These are phyloP conservation scores for Boletus insuetus DNA, from an alignment of 768 basidiomycete genomes.

Conservation along the genomic window DNA sequence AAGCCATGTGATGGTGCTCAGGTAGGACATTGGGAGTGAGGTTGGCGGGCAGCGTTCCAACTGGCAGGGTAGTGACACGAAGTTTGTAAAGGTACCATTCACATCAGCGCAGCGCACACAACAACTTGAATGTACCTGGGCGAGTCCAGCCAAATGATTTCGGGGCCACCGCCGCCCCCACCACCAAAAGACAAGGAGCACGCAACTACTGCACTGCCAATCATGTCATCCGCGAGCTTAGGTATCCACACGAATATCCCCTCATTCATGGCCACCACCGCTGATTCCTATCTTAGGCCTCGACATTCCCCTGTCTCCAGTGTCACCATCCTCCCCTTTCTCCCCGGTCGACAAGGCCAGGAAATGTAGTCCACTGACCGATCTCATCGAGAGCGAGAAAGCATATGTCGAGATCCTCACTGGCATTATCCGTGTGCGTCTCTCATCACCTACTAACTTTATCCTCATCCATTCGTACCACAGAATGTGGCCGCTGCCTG, in stretches of 20 bases:
- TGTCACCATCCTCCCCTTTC: conserved; percentile 19
- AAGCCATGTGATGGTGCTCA: conserved; percentile 34
- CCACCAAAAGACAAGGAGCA: conserved; percentile 21
- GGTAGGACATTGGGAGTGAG: conserved; percentile 24
- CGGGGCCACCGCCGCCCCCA: conserved; percentile 6
- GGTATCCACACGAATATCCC: conserved; percentile 16
- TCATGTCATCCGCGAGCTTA: conserved; percentile 15
- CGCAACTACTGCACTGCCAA: not conserved
- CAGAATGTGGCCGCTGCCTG: conserved; percentile 98
- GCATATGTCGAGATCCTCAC: conserved; percentile 87
- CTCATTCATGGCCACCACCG: conserved; percentile 4
- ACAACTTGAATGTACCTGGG: not conserved
- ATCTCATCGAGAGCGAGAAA: conserved; percentile 94
- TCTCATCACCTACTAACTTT: conserved; percentile 2
- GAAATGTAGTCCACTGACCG: conserved; percentile 79
- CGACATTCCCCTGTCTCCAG: conserved; percentile 22
- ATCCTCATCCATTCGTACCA: conserved; percentile 11
- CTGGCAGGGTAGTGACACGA: not conserved
- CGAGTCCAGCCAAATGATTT: not conserved
- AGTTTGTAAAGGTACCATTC: not conserved
- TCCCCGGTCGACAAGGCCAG: conserved; percentile 48
- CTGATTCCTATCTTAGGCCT: conserved; percentile 22
- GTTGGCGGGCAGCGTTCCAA: not conserved
- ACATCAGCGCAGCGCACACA: conserved; percentile 5
- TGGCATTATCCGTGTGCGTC: conserved; percentile 82